Evolutionary conservation across 257 asterid species (phyloP).

Genomic region (Craterostigma plantagineum): DNA sequence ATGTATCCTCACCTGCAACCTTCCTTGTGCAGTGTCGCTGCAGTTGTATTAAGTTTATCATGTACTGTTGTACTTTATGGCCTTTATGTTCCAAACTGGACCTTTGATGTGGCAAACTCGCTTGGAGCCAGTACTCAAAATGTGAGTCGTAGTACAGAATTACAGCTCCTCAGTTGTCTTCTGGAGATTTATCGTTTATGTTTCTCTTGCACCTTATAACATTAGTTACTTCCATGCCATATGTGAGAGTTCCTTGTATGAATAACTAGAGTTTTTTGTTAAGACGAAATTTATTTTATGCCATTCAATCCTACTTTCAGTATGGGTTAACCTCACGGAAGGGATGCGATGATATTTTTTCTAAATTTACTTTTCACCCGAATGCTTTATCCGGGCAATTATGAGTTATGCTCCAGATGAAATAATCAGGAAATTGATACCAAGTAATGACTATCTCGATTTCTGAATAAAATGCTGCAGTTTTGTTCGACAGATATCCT

Average conservation of each 20-base stretch:
- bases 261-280: too few relatives aligned
- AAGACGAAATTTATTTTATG: too few relatives aligned
- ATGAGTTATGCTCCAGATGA: too few relatives aligned
- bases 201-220: background rate
- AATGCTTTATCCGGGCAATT: too few relatives aligned
- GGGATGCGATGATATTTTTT: too few relatives aligned
- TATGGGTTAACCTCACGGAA: too few relatives aligned
- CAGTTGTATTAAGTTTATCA: conserved; percentile 25
- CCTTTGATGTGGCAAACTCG: conserved; percentile 30
- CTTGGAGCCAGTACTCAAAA: conserved; percentile 30
- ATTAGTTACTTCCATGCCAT: too few relatives aligned
- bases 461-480: too few relatives aligned
- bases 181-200: background rate
- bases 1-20: conserved; percentile 11
- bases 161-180: conserved; percentile 4
- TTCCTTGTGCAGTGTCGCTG: conserved; percentile 33
- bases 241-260: too few relatives aligned
- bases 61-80: conserved; percentile 54
- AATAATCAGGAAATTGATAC: background rate
- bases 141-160: conserved; percentile 20
- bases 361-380: too few relatives aligned
- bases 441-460: too few relatives aligned
- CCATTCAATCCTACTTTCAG: too few relatives aligned
- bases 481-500: conserved; percentile 2
- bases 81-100: conserved; percentile 72